Conservation (phyloP, 179 eudicot genomes). For the Vitellaria paradoxa region DNA sequence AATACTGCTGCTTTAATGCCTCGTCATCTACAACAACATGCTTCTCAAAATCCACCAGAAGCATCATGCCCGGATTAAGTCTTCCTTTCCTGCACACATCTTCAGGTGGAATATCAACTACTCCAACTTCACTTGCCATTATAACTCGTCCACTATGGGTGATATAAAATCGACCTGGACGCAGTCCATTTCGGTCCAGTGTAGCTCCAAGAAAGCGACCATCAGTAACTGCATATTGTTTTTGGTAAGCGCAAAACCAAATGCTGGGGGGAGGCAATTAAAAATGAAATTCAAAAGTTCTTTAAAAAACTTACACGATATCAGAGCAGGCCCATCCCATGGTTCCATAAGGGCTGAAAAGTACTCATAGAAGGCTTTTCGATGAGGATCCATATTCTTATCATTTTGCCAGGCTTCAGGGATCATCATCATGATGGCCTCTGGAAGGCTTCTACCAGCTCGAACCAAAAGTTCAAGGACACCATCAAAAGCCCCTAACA, state of each 20-base stretch:
- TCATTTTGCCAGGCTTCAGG: constrained; percentile 99
- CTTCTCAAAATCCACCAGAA: constrained; percentile 95
- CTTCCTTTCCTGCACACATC: constrained; percentile 94
- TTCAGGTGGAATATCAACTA: constrained; percentile 88
- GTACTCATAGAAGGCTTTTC: constrained; percentile 87
- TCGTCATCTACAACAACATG: constrained; percentile 95
- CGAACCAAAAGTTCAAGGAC: constrained; percentile 94
- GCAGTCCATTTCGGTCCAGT: constrained; percentile 91
- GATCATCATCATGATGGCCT: constrained; percentile 99
- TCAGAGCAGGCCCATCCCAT: constrained; percentile 99
- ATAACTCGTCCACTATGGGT: constrained; percentile 95
- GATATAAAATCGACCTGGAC: constrained; percentile 94
- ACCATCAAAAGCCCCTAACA: constrained; percentile 89
- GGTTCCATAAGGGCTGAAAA: constrained; percentile 96
- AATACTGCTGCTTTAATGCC: constrained; percentile 88
- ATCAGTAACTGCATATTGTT: constrained; percentile 86
- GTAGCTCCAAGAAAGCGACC: constrained; percentile 99
- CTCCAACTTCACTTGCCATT: constrained; percentile 99
- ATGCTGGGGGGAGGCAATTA: neutral
- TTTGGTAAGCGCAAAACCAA: constrained; percentile 27
- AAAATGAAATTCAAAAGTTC: constrained; percentile 3
- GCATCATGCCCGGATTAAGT: constrained; percentile 99
- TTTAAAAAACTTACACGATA: constrained; percentile 61
- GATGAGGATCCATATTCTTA: constrained; percentile 88
- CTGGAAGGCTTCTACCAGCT: constrained; percentile 99